Evolutionary conservation across 2,329 filamentous ascomycete species (phyloP).

Genomic region (Epichloe scottii): DNA sequence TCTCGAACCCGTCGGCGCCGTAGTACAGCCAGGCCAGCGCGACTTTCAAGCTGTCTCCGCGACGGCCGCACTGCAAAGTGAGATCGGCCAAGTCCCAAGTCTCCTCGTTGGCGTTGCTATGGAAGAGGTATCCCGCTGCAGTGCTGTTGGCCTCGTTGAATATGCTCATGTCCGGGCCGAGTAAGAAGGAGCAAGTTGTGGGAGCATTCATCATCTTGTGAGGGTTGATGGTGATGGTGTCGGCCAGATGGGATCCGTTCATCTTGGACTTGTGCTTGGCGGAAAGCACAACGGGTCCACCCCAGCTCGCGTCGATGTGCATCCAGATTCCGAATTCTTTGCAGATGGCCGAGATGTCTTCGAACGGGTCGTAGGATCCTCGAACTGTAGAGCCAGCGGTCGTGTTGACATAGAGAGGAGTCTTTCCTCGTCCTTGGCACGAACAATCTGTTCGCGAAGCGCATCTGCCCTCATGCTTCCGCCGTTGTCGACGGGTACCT

Average conservation of each 20-base stretch:
- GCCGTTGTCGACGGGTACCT: constrained; percentile 57
- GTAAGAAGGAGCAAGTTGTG: constrained; percentile 79
- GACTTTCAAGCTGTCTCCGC: constrained; percentile 76
- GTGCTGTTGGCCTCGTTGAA: constrained; percentile 81
- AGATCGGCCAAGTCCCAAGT: constrained; percentile 85
- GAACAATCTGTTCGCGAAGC: constrained; percentile 49
- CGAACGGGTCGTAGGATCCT: constrained; percentile 76
- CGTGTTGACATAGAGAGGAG: constrained; percentile 88
- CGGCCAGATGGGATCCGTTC: constrained; percentile 57
- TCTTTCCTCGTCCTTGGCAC: constrained; percentile 53
- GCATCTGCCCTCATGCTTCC: constrained; percentile 60
- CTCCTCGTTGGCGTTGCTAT: constrained; percentile 43
- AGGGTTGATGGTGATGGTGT: constrained; percentile 79
- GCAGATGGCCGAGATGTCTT: constrained; percentile 57
- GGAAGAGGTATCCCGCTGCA: constrained; percentile 76
- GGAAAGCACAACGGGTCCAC: constrained; percentile 71
- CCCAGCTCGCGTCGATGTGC: constrained; percentile 89
- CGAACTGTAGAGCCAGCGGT: constrained; percentile 91
- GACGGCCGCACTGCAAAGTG: constrained; percentile 83
- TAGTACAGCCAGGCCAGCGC: constrained; percentile 86
- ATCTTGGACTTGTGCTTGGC: constrained; percentile 51
- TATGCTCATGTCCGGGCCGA: constrained; percentile 60
- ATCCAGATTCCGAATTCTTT: constrained; percentile 68
- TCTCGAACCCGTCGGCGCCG: constrained; percentile 59
- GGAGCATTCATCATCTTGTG: constrained; percentile 97